Evolutionary conservation across 176 grass and related monocot genomes (phyloP), one percentile per base, ranked within the genome.

Genomic region (Neostapfia colusana): DNA sequence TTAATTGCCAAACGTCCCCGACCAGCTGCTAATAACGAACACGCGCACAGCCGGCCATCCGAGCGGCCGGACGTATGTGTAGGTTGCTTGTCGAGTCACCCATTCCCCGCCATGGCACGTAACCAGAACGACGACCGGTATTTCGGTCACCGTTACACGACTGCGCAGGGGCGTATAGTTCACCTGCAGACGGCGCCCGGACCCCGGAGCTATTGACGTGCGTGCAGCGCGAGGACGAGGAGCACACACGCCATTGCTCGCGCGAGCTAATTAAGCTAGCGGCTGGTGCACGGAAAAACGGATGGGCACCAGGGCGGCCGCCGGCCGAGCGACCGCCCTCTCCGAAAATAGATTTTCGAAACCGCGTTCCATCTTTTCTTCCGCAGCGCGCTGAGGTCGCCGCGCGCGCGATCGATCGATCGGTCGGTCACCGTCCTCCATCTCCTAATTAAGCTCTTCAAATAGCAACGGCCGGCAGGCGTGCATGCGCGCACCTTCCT

Each of bases 241-340:
- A 6, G 2, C 48, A 11, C n/a, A 11, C n/a, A 66, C 7, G 40
- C 26, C 24, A 69, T 13, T 37, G 61, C 61, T 37, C 16, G 10
- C 15, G 15, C 45, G n/a, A n/a, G n/a, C n/a, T n/a, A n/a, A n/a
- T n/a, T 31, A 57, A 31, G 31, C 31, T 31, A 31, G 31, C 31
- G 3, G 50, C 73, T 16, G 27, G 41, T 65, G 49, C 26, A 60
- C 20, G 68, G 63, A 58, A 14, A n/a, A n/a, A n/a, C n/a, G n/a
- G n/a, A 75, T 60, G 18, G 81, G 57, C 21, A 70, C 40, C 53
- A 31, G 15, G 54, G 82, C 73, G 31, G 31, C 73, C 65, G 82
- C 65, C 65, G 54, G 82, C 82, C 10, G 76, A 49, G 59, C 59
- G 49, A 15, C 31, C 28, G 42, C 17, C 74, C 59, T 49, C 41